These are phyloP conservation scores for Suillus brevipes DNA, from an alignment of 768 basidiomycete species.

Conservation along the genomic window DNA sequence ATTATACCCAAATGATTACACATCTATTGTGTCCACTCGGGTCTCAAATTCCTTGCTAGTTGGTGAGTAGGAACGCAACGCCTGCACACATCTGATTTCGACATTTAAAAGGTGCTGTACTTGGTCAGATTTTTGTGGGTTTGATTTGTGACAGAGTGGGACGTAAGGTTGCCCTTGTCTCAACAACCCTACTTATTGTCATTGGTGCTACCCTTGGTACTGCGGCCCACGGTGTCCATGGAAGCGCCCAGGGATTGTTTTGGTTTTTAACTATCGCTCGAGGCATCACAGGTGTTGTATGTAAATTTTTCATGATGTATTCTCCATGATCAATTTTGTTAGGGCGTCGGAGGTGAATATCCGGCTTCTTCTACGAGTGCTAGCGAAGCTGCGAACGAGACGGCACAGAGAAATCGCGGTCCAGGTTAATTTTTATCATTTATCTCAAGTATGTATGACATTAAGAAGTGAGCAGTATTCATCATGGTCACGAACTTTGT, in stretches of 20 bases:
- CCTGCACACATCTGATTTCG: conserved; percentile 7
- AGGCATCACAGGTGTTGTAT: conserved; percentile 66
- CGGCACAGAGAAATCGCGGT: conserved; percentile 57
- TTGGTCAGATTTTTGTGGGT: conserved; percentile 64
- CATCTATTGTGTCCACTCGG: conserved; percentile 58
- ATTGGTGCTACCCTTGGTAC: conserved; percentile 68
- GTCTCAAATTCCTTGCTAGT: conserved; percentile 72
- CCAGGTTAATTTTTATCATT: conserved; percentile 42
- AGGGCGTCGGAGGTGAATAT: conserved; percentile 80
- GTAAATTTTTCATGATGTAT: conserved; percentile 17
- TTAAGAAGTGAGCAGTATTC: conserved; percentile 45
- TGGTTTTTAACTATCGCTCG: conserved; percentile 76
- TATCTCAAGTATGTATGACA: conserved; percentile 4
- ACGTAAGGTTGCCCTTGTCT: conserved; percentile 72
- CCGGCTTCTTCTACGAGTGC: conserved; percentile 71
- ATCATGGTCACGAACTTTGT: conserved; percentile 78
- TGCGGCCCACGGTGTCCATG: conserved; percentile 61
- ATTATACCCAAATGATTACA: conserved; percentile 65
- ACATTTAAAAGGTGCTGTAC: conserved; percentile 48
- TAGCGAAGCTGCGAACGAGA: conserved; percentile 74
- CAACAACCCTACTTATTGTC: conserved; percentile 69
- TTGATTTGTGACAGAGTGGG: conserved; percentile 72
- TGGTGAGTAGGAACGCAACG: conserved; percentile 42
- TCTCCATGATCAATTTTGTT: not conserved
- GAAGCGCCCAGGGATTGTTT: conserved; percentile 58